Percentiles rank a stretch among this genome's conserved stretches.
These are phyloP conservation scores for Phytophthora melonis DNA, from an alignment of 352 stramenopile species.

Conservation along the genomic window DNA sequence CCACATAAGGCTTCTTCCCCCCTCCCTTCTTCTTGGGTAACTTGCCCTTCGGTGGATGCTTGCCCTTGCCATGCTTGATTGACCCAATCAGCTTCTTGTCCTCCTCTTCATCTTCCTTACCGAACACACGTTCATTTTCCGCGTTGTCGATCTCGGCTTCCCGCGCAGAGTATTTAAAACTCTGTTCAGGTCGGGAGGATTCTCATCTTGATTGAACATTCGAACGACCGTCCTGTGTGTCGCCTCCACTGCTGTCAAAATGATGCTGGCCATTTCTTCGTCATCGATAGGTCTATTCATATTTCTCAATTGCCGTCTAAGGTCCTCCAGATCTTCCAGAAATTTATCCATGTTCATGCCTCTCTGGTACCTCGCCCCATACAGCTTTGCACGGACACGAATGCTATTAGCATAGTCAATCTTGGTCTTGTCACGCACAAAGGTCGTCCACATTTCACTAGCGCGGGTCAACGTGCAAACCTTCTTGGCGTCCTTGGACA, in stretches of 20 bases:
- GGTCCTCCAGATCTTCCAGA: conserved; percentile 1
- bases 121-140: neutral
- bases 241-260: neutral
- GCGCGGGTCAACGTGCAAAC: conserved; percentile 1
- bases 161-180: conserved; percentile 8
- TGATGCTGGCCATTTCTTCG: conserved; percentile 7
- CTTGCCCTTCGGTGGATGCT: no score
- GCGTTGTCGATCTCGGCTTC: conserved; percentile 6
- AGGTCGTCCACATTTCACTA: conserved; percentile 8
- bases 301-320: neutral
- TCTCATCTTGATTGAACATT: conserved; percentile 3
- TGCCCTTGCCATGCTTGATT: no score
- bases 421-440: conserved; percentile 1
- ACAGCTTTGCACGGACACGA: neutral
- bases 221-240: neutral
- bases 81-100: no score
- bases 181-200: neutral
- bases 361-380: neutral
- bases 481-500: conserved; percentile 7
- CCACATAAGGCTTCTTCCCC: no score
- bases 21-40: no score
- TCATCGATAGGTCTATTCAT: neutral
- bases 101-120: no score
- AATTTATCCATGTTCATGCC: conserved; percentile 12
- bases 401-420: neutral